Evolutionary conservation across 2,329 filamentous ascomycete genomes (phyloP).

Genomic region (Neopestalotiopsis rosae): DNA sequence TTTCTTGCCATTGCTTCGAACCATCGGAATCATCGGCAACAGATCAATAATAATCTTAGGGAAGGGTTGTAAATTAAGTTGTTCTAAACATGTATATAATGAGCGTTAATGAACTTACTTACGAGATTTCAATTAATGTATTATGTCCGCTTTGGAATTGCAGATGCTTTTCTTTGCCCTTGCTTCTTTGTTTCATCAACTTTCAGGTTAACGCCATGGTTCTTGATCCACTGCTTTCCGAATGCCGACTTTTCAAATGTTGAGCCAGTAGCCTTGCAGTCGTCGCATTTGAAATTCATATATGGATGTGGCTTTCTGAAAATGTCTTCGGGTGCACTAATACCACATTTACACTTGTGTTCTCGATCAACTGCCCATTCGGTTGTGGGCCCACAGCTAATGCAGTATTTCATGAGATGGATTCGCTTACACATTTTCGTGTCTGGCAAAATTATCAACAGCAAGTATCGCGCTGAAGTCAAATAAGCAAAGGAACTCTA

Average conservation of each 20-base stretch:
- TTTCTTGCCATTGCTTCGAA: background rate
- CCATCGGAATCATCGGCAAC: no score
- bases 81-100: no score
- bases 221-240: background rate
- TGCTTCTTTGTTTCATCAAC: background rate
- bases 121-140: no score
- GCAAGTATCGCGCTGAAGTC: background rate
- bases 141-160: background rate
- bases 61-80: no score
- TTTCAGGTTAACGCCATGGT: background rate
- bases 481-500: background rate
- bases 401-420: constrained; percentile 9
- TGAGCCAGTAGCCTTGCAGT: background rate
- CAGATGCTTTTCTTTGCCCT: background rate
- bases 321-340: background rate
- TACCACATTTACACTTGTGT: constrained; percentile 6
- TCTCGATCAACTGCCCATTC: constrained; percentile 13
- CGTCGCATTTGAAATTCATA: constrained; percentile 3
- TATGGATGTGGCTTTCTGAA: constrained; percentile 11
- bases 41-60: no score
- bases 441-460: background rate
- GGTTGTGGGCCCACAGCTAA: constrained; percentile 1
- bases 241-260: background rate
- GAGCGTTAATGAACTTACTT: no score
- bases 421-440: constrained; percentile 12